A percentile compares a stretch with the other conserved stretches of the same genome.
phyloP scores from a whole-genome alignment of 768 basidiomycete species.

The Pulveroboletus sp. region DNA sequence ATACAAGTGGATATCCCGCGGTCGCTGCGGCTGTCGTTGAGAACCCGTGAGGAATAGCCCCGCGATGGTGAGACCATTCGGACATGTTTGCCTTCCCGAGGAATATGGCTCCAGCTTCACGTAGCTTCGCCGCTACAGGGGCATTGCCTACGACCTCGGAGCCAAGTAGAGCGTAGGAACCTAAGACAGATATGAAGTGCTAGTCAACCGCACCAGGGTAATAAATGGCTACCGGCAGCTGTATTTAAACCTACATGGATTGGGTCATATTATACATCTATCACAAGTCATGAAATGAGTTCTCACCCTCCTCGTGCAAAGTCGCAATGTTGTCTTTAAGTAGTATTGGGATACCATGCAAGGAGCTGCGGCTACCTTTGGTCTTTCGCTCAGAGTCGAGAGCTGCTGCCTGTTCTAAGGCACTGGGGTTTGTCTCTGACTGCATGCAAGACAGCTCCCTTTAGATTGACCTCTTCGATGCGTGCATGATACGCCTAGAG shows the following conservation, averaged over 20 bases:
- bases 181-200: too few relatives aligned
- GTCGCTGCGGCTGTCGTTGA: slow-evolving; percentile 30
- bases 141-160: slow-evolving; percentile 36
- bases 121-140: slow-evolving; percentile 30
- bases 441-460: slow-evolving; percentile 37
- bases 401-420: slow-evolving; percentile 32
- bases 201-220: too few relatives aligned
- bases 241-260: slow-evolving; percentile 37
- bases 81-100: slow-evolving; percentile 54
- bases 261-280: too few relatives aligned
- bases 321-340: slow-evolving; percentile 37
- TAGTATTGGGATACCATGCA: slow-evolving; percentile 41
- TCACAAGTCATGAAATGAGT: too few relatives aligned
- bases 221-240: slow-evolving; percentile 41
- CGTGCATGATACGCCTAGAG: slow-evolving; percentile 40
- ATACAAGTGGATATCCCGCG: slow-evolving; percentile 37
- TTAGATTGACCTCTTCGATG: slow-evolving; percentile 42
- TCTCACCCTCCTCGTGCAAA: slow-evolving; percentile 28
- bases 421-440: slow-evolving; percentile 39
- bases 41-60: too few relatives aligned
- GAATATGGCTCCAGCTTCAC: slow-evolving; percentile 34
- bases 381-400: slow-evolving; percentile 34
- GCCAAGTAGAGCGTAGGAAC: slow-evolving; percentile 32
- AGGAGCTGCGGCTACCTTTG: slow-evolving; percentile 26
- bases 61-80: too few relatives aligned